Evolutionary conservation across 805 yeast species (phyloP), one percentile per base, ranked within the genome.

Genomic region (Teunomyces barrocoloradensis): DNA sequence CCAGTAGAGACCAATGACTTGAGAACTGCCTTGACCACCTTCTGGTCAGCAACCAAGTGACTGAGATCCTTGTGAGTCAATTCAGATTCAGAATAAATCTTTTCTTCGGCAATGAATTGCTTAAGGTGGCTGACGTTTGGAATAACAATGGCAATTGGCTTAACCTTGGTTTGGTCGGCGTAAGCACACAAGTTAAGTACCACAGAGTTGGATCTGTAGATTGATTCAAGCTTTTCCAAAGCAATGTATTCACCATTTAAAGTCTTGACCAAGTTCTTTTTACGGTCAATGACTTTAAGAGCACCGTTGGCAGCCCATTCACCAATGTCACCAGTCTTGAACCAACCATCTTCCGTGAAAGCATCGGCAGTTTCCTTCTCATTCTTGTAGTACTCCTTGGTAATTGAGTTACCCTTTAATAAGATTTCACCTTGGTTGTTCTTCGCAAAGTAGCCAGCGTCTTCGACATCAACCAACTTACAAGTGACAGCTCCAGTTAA

Each of bases 181-280:
- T 91, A 92, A 53, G 90, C 91, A 71, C 97, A 91, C 53, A 92
- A 75, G 73, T 94, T 92, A 45, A 75, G 69, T 32, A 92, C 94
- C 53, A 77, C 75, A 38, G 80, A 71, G 68, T 86, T 86, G 27
- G 97, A 85, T 71, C 97, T 82, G 75, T 94, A 94, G 43, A 87
- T 77, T 9, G 96, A 79, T 73, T 94, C 99, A 55, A 94, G 75
- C 71, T 91, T 91, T 72, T 94, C 99, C 60, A 94, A 78, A 3
- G 99, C 99, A 67, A 94, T 89, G 70, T 94, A 94, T 74, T 94
- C 99, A 71, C 99, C 99, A 66, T 94, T 92, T 60, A 81, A 77
- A 15, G 99, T 94, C 79, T 94, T 94, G 58, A 94, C 96, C 69
- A 94, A 78, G 68, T 94, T 94, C 83, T 94, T 94, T 77, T 82